Evolutionary conservation across 2,329 filamentous ascomycete genomes (phyloP), one percentile per base, ranked within the genome.

Genomic region (Colletotrichum paranaense): DNA sequence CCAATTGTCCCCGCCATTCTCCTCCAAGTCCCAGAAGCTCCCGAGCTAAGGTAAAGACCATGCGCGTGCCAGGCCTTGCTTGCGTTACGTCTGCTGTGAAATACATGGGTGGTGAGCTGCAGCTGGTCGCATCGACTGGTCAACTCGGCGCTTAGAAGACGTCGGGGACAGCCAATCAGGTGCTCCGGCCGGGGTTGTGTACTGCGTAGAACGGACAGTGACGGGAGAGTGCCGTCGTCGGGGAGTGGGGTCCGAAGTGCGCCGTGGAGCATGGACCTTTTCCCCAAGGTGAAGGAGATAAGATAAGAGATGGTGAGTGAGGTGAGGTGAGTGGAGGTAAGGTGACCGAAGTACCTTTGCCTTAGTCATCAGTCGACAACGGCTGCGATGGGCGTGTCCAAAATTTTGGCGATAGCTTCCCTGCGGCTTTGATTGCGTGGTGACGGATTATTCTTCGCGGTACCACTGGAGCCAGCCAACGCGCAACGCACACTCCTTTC

Each of bases 131-230:
- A 74, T 58, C 60, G 57, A 75, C 62, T 74, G 74, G 74, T 69
- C 72, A 62, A 72, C 53, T 52, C 68, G 74, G 74, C 74, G 74
- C 74, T 75, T 75, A 75, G 57, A 71, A 32, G 72, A 72, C 42
- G 68, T 68, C 53, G 65, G 63, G 60, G 11, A n/a, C 56, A 65
- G 42, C 74, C 74, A 75, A 75, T 75, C 60, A 60, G 8, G 53
- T 14, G 59, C n/a, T 11, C 19, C 32, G 60, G 67, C 60, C 38
- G 46, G 69, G 67, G 55, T 12, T 55, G 30, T 32, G 8, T 32
- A 32, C 30, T 32, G 30, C 30, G 30, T 11, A 9, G 30, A 32
- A 32, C 30, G 30, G 30, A 32, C 30, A 32, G 30, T 11, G 35
- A 49, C 19, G 49, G 28, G 22, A 35, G 46, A 52, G 55, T 30